Evolutionary conservation across 129 eudicot genomes (phyloP), one percentile per base, ranked within the genome.

Genomic region (Centaurea solstitialis): DNA sequence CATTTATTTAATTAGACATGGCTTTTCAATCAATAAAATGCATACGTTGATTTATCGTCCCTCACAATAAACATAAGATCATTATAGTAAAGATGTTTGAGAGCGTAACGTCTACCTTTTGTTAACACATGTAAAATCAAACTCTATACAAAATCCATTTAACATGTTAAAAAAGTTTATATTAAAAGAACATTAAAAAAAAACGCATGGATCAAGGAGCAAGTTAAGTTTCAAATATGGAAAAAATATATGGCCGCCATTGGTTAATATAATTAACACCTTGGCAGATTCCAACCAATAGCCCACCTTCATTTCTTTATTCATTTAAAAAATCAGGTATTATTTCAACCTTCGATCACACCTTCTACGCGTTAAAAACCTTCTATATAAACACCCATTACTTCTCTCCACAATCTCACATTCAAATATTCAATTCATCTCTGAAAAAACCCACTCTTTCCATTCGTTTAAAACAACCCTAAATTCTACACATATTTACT

Each of bases 361-460:
- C 8, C 68, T 26, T 17, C 59, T 57, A 76, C 86, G 82, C 82
- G 73, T 45, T 0, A 4, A 82, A 61, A 77, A 28, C 70, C 11
- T 30, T n/a, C 86, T 82, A 82, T 82, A 82, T 82, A 82, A 82
- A 77, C 82, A 64, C 68, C 40, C 81, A 7, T 82, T 41, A 66
- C 65, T 61, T 64, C 78, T 70, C 41, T n/a, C 77, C 21, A 57
- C 13, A 1, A 24, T 43, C 81, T 28, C 78, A 70, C 81, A 76
- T 33, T 57, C 30, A 26, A 26, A 2, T 26, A 26, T 26, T 26
- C 6, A 65, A 57, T 82, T 82, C 77, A 82, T 75, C 23, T 74
- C 75, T 35, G 71, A 81, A 45, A 73, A 1, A 73, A 1, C 6
- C 28, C 80, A 47, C 76, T 53, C 76, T 67, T 81, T 69, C 18